These are phyloP conservation scores for Solioccasus polychromus DNA, from an alignment of 768 basidiomycete genomes.

Conservation along the genomic window DNA sequence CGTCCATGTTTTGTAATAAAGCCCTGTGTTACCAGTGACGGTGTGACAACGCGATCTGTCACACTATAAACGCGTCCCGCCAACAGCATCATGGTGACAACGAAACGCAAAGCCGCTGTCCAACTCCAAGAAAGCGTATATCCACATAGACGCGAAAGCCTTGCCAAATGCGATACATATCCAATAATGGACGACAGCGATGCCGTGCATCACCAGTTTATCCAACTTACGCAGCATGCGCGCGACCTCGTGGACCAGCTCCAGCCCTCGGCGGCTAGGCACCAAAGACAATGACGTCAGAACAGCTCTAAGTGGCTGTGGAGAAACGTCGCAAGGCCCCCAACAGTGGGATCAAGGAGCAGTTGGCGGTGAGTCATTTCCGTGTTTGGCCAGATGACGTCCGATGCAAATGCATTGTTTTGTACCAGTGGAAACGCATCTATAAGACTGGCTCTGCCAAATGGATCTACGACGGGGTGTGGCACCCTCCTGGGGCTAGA, in stretches of 20 bases:
- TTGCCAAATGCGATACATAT: constrained; percentile 36
- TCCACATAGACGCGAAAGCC: constrained; percentile 29
- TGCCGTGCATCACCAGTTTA: constrained; percentile 25
- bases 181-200: constrained; percentile 35
- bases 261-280: constrained; percentile 10
- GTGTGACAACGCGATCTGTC: constrained; percentile 26
- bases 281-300: constrained; percentile 34
- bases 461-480: constrained; percentile 54
- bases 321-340: constrained; percentile 45
- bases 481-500: constrained; percentile 41
- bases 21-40: too few relatives aligned
- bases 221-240: constrained; percentile 34
- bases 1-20: too few relatives aligned
- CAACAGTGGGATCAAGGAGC: constrained; percentile 49
- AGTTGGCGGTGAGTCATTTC: constrained; percentile 38
- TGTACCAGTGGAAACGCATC: constrained; percentile 46
- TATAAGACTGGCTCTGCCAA: constrained; percentile 46
- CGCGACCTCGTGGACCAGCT: constrained; percentile 28
- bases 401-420: not conserved
- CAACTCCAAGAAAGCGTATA: constrained; percentile 30
- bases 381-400: not conserved
- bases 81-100: constrained; percentile 8
- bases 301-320: constrained; percentile 40
- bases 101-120: constrained; percentile 38
- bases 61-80: constrained; percentile 18